Conservation (phyloP, 2,329 filamentous ascomycete species). For the Penicillium occitanis region DNA sequence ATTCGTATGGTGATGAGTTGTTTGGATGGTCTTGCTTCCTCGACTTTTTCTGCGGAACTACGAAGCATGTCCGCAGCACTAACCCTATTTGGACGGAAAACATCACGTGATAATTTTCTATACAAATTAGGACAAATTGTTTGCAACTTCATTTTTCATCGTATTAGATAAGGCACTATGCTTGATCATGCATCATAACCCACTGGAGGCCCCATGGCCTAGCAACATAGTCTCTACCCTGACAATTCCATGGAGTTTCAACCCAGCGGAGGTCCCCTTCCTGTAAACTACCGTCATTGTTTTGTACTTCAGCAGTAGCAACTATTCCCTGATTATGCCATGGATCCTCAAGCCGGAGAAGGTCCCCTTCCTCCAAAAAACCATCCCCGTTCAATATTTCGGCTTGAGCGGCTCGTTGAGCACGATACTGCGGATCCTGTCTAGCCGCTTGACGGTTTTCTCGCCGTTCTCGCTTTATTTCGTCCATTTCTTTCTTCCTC, state of each 20-base stretch:
- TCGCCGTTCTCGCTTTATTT: too few relatives aligned
- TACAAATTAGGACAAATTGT: background rate
- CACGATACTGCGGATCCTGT: background rate
- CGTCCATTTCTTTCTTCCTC: background rate
- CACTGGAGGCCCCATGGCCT: background rate
- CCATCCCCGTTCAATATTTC: background rate
- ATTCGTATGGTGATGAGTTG: conserved; percentile 22
- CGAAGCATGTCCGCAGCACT: conserved; percentile 6
- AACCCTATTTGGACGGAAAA: background rate
- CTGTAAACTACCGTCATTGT: background rate
- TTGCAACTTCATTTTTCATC: background rate
- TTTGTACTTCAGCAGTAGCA: background rate
- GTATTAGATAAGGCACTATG: background rate
- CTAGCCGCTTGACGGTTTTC: too few relatives aligned
- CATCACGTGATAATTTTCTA: background rate
- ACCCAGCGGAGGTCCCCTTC: background rate
- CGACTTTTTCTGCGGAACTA: conserved; percentile 17
- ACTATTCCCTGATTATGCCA: background rate
- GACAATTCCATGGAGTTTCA: background rate
- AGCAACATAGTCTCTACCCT: background rate
- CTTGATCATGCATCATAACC: background rate
- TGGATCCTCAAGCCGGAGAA: background rate
- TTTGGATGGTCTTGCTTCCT: conserved; percentile 8
- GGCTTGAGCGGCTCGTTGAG: background rate
- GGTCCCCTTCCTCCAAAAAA: background rate